Conservation (phyloP, 2,329 filamentous ascomycete species). For the Calonectria pseudoturangicola region DNA sequence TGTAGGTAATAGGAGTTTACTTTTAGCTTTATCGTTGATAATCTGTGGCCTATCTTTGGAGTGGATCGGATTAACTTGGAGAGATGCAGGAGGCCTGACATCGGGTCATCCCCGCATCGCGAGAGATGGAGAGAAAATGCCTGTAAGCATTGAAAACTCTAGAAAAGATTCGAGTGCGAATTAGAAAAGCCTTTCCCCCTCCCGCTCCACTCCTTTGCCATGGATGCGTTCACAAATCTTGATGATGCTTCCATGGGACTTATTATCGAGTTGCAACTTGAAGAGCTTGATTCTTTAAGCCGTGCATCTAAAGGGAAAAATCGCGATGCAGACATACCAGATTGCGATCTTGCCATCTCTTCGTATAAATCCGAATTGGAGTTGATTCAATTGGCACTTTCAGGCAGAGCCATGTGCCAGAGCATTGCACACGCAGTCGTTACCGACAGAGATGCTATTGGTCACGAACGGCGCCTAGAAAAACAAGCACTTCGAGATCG, state of each 20-base stretch:
- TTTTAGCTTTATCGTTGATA: too few species aligned
- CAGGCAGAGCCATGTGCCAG: conserved; percentile 4
- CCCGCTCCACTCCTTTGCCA: background rate
- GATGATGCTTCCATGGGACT: background rate
- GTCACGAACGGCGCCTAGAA: background rate
- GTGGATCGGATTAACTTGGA: background rate
- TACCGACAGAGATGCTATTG: conserved; percentile 1
- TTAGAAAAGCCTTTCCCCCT: background rate
- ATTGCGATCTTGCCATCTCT: conserved; percentile 32
- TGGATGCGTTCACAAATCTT: background rate
- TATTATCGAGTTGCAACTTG: conserved; percentile 37
- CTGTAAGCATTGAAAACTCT: too few species aligned
- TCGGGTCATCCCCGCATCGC: background rate
- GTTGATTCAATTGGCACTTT: background rate
- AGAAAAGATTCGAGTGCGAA: background rate
- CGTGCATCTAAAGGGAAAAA: conserved; percentile 40
- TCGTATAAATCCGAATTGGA: conserved; percentile 30
- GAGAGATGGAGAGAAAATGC: background rate
- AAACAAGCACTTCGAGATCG: conserved; percentile 26
- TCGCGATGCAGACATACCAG: conserved; percentile 9
- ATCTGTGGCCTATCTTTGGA: background rate
- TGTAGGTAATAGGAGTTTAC: too few species aligned
- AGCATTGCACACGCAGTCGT: conserved; percentile 42
- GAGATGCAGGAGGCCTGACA: background rate
- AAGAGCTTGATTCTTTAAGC: conserved; percentile 26